A percentile compares a stretch with the other conserved stretches of the same genome.
phyloP scores from a whole-genome alignment of 1,139 yeast species.

The Hyphopichia fennica region DNA sequence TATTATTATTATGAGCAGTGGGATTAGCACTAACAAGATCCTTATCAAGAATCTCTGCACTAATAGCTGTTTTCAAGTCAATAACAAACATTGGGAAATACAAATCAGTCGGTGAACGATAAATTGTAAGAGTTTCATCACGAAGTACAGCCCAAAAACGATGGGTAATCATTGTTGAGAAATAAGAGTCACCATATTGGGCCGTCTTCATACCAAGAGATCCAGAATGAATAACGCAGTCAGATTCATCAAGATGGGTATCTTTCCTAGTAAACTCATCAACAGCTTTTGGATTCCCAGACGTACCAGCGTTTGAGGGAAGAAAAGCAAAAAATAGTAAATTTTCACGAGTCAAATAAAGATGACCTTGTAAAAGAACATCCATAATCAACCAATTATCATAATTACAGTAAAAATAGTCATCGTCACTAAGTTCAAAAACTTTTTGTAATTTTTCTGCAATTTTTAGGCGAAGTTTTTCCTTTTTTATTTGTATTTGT shows the following conservation, averaged over 20 bases:
- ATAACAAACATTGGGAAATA: slow-evolving; percentile 81
- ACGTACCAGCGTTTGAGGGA: slow-evolving; percentile 43
- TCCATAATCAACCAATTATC: slow-evolving; percentile 82
- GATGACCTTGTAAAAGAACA: slow-evolving; percentile 81
- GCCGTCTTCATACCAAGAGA: slow-evolving; percentile 52
- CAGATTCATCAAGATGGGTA: slow-evolving; percentile 28
- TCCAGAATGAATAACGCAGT: slow-evolving; percentile 40
- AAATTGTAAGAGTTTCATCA: slow-evolving; percentile 68
- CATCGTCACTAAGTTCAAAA: slow-evolving; percentile 47
- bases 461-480: slow-evolving; percentile 24
- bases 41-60: slow-evolving; percentile 53
- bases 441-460: slow-evolving; percentile 40
- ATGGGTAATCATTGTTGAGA: slow-evolving; percentile 35
- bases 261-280: slow-evolving; percentile 5
- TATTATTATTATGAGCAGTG: neutral
- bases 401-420: slow-evolving; percentile 54
- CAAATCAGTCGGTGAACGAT: slow-evolving; percentile 68
- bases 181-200: slow-evolving; percentile 40
- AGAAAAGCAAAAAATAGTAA: slow-evolving; percentile 78
- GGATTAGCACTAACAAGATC: slow-evolving; percentile 12
- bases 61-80: slow-evolving; percentile 63
- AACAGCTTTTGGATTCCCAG: slow-evolving; percentile 1
- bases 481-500: slow-evolving; percentile 11
- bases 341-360: slow-evolving; percentile 66
- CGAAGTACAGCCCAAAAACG: slow-evolving; percentile 77